phyloP scores from a whole-genome alignment of 108 stramenopile species.

The Stephanodiscus minutulus region DNA sequence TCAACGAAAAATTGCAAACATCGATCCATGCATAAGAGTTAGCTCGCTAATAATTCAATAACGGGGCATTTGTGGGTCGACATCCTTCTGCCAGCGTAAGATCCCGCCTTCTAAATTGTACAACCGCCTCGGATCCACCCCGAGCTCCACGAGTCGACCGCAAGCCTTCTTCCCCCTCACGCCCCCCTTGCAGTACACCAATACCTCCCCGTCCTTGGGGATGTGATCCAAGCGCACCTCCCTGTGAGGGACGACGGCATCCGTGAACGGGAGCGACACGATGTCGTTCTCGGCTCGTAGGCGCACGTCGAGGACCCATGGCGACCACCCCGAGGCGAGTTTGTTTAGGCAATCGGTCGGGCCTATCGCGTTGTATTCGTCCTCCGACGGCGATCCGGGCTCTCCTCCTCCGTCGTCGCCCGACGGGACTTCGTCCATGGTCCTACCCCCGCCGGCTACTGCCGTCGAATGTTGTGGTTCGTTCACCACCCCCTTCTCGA shows the following conservation, averaged over 20 bases:
- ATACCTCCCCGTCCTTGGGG: slow-evolving; percentile 76
- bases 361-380: slow-evolving; percentile 64
- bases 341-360: slow-evolving; percentile 74
- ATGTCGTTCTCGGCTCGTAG: slow-evolving; percentile 91
- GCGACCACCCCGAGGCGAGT: slow-evolving; percentile 85
- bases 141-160: slow-evolving; percentile 65
- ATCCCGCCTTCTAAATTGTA: slow-evolving; percentile 94
- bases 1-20: too few species aligned
- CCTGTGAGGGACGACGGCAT: slow-evolving; percentile 82
- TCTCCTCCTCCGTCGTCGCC: slow-evolving; percentile 25
- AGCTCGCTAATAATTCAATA: slow-evolving; percentile 65
- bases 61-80: slow-evolving; percentile 84
- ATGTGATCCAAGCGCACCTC: slow-evolving; percentile 69
- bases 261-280: slow-evolving; percentile 91
- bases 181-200: slow-evolving; percentile 94
- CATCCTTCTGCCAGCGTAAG: slow-evolving; percentile 88
- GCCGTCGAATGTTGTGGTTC: slow-evolving; percentile 9
- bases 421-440: slow-evolving; percentile 79
- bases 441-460: slow-evolving; percentile 66
- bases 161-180: slow-evolving; percentile 90
- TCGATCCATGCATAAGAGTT: too few species aligned
- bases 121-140: slow-evolving; percentile 74
- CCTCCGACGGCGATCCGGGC: too few species aligned
- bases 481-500: slow-evolving; percentile 16
- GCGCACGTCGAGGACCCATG: slow-evolving; percentile 92